A percentile compares a stretch with the other conserved stretches of the same genome.
Conservation (phyloP, 2,329 filamentous ascomycete species). For the Ciborinia camelliae region DNA sequence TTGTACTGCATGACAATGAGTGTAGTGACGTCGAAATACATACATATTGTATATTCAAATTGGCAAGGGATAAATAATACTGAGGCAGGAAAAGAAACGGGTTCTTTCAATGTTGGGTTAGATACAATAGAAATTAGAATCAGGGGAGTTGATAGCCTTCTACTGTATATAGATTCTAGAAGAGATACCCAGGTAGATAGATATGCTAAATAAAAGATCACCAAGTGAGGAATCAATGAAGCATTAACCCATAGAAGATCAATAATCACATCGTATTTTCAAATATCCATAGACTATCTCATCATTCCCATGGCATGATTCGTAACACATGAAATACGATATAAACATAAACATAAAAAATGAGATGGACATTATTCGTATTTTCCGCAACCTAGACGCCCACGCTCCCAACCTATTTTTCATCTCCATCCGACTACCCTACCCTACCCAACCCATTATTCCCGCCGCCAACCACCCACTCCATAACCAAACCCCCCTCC, state of each 20-base stretch:
- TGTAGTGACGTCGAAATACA: conserved; percentile 1
- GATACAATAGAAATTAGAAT: background rate
- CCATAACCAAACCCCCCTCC: background rate
- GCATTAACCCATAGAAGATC: background rate
- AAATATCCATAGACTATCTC: background rate
- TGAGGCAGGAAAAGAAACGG: background rate
- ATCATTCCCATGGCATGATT: conserved; percentile 1
- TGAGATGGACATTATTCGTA: background rate
- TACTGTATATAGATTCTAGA: too few species aligned
- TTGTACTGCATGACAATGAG: background rate
- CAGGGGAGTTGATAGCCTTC: background rate
- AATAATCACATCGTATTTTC: background rate
- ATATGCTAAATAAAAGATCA: background rate
- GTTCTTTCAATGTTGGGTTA: background rate
- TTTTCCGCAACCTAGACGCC: background rate
- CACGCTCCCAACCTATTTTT: background rate
- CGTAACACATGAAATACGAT: background rate
- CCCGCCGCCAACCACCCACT: background rate
- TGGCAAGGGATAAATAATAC: background rate
- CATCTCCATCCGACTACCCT: background rate
- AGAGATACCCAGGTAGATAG: background rate
- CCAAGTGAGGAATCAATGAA: background rate
- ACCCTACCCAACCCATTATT: background rate
- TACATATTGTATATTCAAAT: too few species aligned
- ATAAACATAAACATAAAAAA: background rate